Conservation (phyloP, 768 basidiomycete species). For the Naganishia randhawae region DNA sequence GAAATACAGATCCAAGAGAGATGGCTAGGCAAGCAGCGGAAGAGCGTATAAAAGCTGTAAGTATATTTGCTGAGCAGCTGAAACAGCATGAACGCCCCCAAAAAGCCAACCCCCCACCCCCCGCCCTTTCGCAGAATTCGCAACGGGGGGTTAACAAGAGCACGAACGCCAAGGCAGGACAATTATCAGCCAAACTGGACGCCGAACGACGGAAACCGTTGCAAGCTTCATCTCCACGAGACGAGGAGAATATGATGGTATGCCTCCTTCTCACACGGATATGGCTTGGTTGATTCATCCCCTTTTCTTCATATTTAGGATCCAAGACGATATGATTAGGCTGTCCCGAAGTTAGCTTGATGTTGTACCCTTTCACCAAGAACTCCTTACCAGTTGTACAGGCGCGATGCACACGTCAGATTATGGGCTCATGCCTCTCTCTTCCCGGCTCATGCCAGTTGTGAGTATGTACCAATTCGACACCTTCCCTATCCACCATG, state of each 20-base stretch:
- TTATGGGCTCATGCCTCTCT: background rate
- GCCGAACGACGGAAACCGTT: slow-evolving; percentile 38
- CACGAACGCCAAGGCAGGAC: slow-evolving; percentile 30
- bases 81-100: background rate
- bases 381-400: slow-evolving; percentile 2
- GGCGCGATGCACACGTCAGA: background rate
- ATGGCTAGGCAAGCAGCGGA: slow-evolving; percentile 45
- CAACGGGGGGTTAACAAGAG: slow-evolving; percentile 16
- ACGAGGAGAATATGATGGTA: slow-evolving; percentile 14
- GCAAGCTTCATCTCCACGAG: background rate
- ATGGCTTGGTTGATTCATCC: background rate
- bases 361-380: background rate
- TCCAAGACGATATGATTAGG: slow-evolving; percentile 11
- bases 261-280: too few species aligned
- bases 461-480: too few species aligned
- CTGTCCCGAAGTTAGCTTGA: background rate
- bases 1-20: slow-evolving; percentile 41
- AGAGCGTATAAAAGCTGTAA: slow-evolving; percentile 44
- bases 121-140: background rate
- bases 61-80: slow-evolving; percentile 27
- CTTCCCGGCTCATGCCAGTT: too few species aligned
- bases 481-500: too few species aligned
- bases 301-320: background rate
- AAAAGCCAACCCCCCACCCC: background rate
- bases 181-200: slow-evolving; percentile 43